A percentile compares a stretch with the other conserved stretches of the same genome.
phyloP scores from a whole-genome alignment of 768 basidiomycete genomes.

The Agrocybe praecox region DNA sequence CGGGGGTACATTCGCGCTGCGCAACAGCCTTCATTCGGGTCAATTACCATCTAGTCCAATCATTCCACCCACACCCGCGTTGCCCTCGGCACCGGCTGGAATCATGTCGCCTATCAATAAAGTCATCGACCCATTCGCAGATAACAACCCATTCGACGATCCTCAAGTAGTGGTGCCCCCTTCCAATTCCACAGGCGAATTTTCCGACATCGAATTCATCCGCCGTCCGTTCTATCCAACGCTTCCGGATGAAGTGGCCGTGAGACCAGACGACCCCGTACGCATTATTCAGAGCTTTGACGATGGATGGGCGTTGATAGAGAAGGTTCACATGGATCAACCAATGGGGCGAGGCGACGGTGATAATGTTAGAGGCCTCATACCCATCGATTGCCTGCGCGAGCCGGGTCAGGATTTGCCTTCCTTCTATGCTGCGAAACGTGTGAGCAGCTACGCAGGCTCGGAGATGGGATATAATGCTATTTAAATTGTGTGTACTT shows the following conservation, averaged over 20 bases:
- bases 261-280: conserved; percentile 52
- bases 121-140: conserved; percentile 22
- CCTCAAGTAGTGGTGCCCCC: conserved; percentile 8
- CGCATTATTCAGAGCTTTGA: conserved; percentile 58
- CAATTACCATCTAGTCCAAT: conserved; percentile 4
- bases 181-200: conserved; percentile 17
- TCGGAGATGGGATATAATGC: conserved; percentile 3
- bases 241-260: conserved; percentile 60
- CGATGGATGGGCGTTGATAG: conserved; percentile 73
- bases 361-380: conserved; percentile 43
- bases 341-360: conserved; percentile 26
- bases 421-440: conserved; percentile 50
- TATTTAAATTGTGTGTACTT: not conserved
- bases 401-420: conserved; percentile 46
- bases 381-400: conserved; percentile 73
- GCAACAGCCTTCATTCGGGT: not conserved
- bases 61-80: conserved; percentile 10
- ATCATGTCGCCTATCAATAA: conserved; percentile 12
- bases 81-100: conserved; percentile 37
- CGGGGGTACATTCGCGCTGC: conserved; percentile 13
- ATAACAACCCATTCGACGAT: conserved; percentile 29
- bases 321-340: conserved; percentile 36
- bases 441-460: conserved; percentile 38
- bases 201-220: conserved; percentile 49
- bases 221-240: conserved; percentile 58